A percentile compares a stretch with the other conserved stretches of the same genome.
Conservation (phyloP, 768 basidiomycete genomes). For the Tephrocybe sp. region DNA sequence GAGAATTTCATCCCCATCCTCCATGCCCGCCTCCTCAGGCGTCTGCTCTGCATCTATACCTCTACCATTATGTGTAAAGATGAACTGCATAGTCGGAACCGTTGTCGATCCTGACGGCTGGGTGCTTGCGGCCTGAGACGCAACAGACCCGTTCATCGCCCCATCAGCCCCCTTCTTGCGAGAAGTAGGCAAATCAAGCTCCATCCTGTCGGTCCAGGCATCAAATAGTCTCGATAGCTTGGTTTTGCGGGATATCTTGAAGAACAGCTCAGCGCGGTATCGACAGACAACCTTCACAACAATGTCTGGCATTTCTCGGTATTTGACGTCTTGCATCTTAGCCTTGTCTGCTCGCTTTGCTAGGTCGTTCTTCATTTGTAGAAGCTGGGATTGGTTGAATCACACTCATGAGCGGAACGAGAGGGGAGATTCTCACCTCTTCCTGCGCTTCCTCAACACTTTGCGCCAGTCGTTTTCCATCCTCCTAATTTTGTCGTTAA, state of each 20-base stretch:
- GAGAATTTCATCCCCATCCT: conserved; percentile 85
- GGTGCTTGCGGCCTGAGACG: conserved; percentile 48
- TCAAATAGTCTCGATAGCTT: conserved; percentile 81
- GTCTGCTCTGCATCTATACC: conserved; percentile 80
- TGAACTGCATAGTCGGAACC: conserved; percentile 65
- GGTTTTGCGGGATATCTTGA: conserved; percentile 91
- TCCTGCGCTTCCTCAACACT: conserved; percentile 87
- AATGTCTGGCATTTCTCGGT: conserved; percentile 85
- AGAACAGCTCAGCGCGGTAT: conserved; percentile 88
- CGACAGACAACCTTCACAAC: conserved; percentile 87
- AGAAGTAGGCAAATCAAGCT: conserved; percentile 36
- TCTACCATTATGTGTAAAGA: conserved; percentile 83
- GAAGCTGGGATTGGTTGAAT: conserved; percentile 43
- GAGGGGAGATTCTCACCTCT: conserved; percentile 48
- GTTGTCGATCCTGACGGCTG: conserved; percentile 39
- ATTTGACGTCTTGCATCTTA: conserved; percentile 77
- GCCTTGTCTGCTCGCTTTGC: conserved; percentile 78
- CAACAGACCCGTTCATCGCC: conserved; percentile 48
- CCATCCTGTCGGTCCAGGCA: conserved; percentile 91
- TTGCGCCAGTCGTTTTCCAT: conserved; percentile 76
- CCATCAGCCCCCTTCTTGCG: conserved; percentile 43
- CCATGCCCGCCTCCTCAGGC: conserved; percentile 84
- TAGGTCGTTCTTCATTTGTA: conserved; percentile 82
- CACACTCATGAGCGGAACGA: conserved; percentile 6
- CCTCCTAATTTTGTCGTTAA: conserved; percentile 56